Base-by-base conservation (phyloP, 192 early-diverging fungal genomes). In the Phycomyces nitens region DNA sequence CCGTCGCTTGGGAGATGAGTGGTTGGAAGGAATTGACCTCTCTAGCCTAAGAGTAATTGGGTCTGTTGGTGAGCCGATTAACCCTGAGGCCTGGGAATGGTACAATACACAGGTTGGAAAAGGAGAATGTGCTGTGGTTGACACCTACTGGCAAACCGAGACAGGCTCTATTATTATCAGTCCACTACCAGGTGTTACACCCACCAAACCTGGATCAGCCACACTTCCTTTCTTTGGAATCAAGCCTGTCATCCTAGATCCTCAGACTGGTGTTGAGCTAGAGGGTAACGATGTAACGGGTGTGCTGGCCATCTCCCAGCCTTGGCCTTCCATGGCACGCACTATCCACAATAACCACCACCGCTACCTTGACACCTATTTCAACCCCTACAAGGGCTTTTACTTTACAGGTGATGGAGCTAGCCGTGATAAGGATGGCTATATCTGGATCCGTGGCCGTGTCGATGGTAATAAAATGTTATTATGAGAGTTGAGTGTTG, bases 361-460 rank as follows among this genome's bases (percentile, higher is more conserved):
- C 70, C 85, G 95, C 41, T 96, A 88, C 80, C 70, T 96, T 42
- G 90, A 95, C 63, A 96, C 94, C 4, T 98, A 98, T 76, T 69
- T 95, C 66, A 81, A 85, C 42, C 90, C 90, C n/a, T 98, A 96
- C 78, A 83, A 82, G 18, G 92, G 92, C 49, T 93, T 88, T 82
- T 98, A 98, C 83, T 98, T 95, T 75, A 92, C 94, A 10, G 96
- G 96, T 18, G 96, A 98, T 75, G 96, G 96, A 64, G 94, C 88
- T 57, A 85, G 85, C 52, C 79, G 90, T 52, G 96, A 98, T 71
- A 80, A 86, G 55, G 96, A 98, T 64, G 94, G 93, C 41, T 98
- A 95, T 84, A 87, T 89, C 80, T 98, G 95, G 95, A 88, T 98
- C 62, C 85, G 89, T 51, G 95, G 95, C 51, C 89, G 95, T 65